These are phyloP conservation scores for Ustilago xerochloae DNA, from an alignment of 1,284 basidiomycete genomes.

Conservation along the genomic window DNA sequence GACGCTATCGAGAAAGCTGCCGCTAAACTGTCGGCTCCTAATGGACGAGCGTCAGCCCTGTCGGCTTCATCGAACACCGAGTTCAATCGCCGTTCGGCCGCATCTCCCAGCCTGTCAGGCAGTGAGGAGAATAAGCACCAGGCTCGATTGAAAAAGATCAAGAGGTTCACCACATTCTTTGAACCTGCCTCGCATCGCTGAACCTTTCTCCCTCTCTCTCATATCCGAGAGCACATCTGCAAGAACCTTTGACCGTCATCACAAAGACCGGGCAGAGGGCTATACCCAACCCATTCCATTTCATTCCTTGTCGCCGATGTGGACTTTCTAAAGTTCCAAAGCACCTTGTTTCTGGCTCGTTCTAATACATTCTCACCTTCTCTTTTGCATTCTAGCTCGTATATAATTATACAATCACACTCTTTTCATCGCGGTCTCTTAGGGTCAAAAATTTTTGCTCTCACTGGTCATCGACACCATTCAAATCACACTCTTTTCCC, in stretches of 20 bases:
- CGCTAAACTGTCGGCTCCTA: conserved; percentile 12
- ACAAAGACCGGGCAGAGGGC: conserved; percentile 18
- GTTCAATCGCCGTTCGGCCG: conserved; percentile 26
- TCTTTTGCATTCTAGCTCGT: neutral
- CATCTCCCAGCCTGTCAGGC: conserved; percentile 42
- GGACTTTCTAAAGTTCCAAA: neutral
- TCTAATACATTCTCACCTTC: neutral
- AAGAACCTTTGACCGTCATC: conserved; percentile 19
- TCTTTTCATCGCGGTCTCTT: neutral
- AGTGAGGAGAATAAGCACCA: conserved; percentile 50
- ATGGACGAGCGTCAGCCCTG: conserved; percentile 17
- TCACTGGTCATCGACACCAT: neutral
- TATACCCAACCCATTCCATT: conserved; percentile 31
- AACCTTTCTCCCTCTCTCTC: neutral
- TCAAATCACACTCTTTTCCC: conserved; percentile 3
- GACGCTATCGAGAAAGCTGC: conserved; percentile 20
- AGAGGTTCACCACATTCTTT: conserved; percentile 54
- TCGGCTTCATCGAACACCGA: conserved; percentile 26
- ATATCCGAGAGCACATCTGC: neutral
- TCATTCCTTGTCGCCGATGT: neutral
- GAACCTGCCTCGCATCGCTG: conserved; percentile 43
- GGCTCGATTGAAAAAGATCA: conserved; percentile 53
- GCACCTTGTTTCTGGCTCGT: neutral
- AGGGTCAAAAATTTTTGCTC: neutral
- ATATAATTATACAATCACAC: neutral